Evolutionary conservation across 2,329 filamentous ascomycete species (phyloP).

Genomic region (Xylariales sp.): DNA sequence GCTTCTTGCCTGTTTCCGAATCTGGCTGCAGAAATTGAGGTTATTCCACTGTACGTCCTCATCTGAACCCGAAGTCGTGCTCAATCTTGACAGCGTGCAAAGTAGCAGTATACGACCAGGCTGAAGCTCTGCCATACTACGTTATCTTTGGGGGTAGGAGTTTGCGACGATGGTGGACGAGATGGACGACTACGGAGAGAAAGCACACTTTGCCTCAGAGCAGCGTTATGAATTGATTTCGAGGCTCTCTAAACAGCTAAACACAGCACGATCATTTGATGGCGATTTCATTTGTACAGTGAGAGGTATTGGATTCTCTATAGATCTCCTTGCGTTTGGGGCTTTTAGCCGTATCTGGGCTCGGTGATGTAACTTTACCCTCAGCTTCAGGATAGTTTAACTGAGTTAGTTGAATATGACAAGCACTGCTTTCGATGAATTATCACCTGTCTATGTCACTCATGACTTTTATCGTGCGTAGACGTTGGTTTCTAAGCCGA

Average conservation of each 20-base stretch:
- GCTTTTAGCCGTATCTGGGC: not conserved
- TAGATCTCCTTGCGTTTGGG: not conserved
- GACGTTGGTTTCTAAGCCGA: not conserved
- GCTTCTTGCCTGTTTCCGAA: not conserved
- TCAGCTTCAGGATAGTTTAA: not conserved
- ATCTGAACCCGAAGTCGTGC: too few relatives aligned
- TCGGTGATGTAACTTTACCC: not conserved
- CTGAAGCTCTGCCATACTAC: too few relatives aligned
- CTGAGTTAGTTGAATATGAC: too few relatives aligned
- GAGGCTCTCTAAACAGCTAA: not conserved
- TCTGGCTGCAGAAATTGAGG: too few relatives aligned
- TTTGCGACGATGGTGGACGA: not conserved
- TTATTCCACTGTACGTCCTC: too few relatives aligned
- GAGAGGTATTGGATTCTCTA: not conserved
- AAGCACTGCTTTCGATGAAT: too few relatives aligned
- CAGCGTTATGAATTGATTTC: not conserved
- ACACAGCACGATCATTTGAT: not conserved
- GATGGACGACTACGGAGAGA: not conserved
- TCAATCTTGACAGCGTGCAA: too few relatives aligned
- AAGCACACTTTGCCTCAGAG: not conserved
- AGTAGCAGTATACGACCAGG: too few relatives aligned
- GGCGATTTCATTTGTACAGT: not conserved
- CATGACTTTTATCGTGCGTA: not conserved
- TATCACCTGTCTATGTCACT: too few relatives aligned
- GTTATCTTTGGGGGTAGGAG: not conserved